Base-by-base conservation (phyloP, 1,284 basidiomycete species). In the Termitomyces sp. region DNA sequence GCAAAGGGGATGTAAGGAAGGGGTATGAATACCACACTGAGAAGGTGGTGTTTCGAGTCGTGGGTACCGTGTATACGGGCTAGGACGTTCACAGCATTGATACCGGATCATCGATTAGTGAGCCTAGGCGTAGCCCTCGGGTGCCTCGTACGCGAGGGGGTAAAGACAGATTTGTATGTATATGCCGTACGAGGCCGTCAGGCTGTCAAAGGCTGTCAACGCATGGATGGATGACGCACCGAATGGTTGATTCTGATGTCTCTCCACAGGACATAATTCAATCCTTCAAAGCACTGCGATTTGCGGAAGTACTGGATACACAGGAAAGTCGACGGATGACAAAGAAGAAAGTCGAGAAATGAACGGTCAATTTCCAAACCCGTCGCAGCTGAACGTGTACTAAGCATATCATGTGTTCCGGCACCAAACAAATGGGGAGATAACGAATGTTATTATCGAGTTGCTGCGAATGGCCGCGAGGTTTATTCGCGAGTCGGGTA, bases 31-130 rank as follows among this genome's bases (percentile, higher is more conserved):
- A n/a, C 38, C 40, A 40, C 40, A 33, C 12, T 28, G 15, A 36
- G 21, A 13, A 31, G 48, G 26, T 19, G n/a, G 9, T 24, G 45
- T 53, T 41, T 53, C 52, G 52, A 53, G 46, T 17, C 31, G 34
- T 12, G 5, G n/a, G 13, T 21, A 31, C 17, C 17, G 9, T 28
- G 12, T n/a, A 12, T 12, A 5, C 12, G 3, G 26, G 21, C 47
- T 13, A n/a, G 17, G 13, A 34, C 19, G 31, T 46, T 34, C 26
- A 13, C 26, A 28, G 10, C 47, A 49, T 17, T 12, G 36, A 26
- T 15, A 19, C 6, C 26, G 5, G 12, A 13, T 12, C 7, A 45
- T 13, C 24, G 12, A 30, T 45, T 19, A 30, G n/a, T n/a, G n/a
- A n/a, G n/a, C n/a, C n/a, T n/a, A n/a, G n/a, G n/a, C n/a, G n/a